A percentile compares a stretch with the other conserved stretches of the same genome.
Conservation (phyloP, 2,329 filamentous ascomycete genomes). For the Dryadomyces sulphureus region DNA sequence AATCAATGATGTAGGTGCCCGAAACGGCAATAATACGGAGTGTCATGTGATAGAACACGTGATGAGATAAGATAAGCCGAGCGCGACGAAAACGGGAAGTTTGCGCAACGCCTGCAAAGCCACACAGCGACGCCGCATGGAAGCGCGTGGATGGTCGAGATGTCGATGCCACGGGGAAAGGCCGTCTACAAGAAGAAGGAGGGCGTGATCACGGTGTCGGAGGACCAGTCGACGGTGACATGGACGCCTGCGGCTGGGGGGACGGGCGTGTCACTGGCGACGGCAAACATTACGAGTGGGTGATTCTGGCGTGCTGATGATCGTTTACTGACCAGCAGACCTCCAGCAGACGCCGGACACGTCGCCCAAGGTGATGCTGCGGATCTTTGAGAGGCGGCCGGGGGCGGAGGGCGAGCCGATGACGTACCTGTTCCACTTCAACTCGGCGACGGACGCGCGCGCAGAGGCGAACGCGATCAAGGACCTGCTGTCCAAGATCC, state of each 20-base stretch:
- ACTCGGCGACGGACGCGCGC: slow-evolving; percentile 58
- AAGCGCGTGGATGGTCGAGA: slow-evolving; percentile 14
- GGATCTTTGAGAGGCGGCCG: slow-evolving; percentile 64
- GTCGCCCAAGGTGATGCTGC: slow-evolving; percentile 84
- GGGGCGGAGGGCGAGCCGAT: slow-evolving; percentile 40
- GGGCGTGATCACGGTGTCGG: slow-evolving; percentile 62
- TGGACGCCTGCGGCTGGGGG: slow-evolving; percentile 59
- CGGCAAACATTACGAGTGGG: slow-evolving; percentile 72
- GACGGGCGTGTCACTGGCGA: slow-evolving; percentile 51
- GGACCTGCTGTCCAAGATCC: slow-evolving; percentile 62
- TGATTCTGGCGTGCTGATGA: not conserved
- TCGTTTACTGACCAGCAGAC: slow-evolving; percentile 34
- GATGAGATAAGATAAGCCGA: too few relatives aligned
- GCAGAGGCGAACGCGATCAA: slow-evolving; percentile 76
- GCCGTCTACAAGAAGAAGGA: slow-evolving; percentile 93
- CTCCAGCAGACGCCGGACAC: slow-evolving; percentile 86
- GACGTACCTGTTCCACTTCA: slow-evolving; percentile 80
- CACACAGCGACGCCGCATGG: not conserved
- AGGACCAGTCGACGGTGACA: slow-evolving; percentile 58
- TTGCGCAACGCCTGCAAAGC: too few relatives aligned
- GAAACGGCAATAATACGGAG: too few relatives aligned
- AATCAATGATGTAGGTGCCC: not conserved
- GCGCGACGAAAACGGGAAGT: too few relatives aligned
- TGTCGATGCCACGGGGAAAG: slow-evolving; percentile 48
- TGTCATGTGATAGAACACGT: not conserved